Conservation (phyloP, 495 filamentous ascomycete species). For the Hyphodiscus hymeniophilus region DNA sequence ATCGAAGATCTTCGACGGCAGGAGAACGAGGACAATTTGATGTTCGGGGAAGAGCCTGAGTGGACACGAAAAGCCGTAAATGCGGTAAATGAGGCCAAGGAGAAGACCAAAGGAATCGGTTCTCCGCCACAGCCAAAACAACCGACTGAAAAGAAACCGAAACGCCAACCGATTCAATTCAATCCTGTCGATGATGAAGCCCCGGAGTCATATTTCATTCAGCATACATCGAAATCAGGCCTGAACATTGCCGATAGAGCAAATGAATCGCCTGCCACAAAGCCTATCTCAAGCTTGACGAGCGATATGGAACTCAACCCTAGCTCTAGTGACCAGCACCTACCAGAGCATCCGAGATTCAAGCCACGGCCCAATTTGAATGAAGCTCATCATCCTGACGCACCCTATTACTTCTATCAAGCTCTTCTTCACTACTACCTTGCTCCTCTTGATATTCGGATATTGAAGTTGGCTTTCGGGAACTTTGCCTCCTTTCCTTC, state of each 20-base stretch:
- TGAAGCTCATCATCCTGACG: conserved; percentile 24
- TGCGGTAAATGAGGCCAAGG: conserved; percentile 60
- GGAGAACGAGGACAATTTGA: conserved; percentile 79
- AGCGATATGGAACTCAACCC: too few species aligned
- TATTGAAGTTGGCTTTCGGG: conserved; percentile 83
- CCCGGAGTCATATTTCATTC: conserved; percentile 46
- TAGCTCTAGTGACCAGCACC: too few species aligned
- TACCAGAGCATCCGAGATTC: too few species aligned
- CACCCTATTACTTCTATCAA: conserved; percentile 81
- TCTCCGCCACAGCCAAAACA: conserved; percentile 56
- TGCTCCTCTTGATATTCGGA: conserved; percentile 89
- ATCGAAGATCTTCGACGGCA: conserved; percentile 65
- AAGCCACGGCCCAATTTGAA: not conserved
- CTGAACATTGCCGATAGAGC: conserved; percentile 15
- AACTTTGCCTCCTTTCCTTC: conserved; percentile 78
- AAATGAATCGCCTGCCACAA: not conserved
- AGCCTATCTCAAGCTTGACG: conserved; percentile 12
- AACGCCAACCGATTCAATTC: conserved; percentile 31
- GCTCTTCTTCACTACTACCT: conserved; percentile 86
- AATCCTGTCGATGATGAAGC: conserved; percentile 35
- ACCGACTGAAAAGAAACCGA: conserved; percentile 33
- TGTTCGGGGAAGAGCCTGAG: conserved; percentile 88
- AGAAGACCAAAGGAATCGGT: conserved; percentile 63
- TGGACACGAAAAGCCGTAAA: conserved; percentile 82
- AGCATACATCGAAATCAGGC: conserved; percentile 37